Conservation (phyloP, 2,329 filamentous ascomycete species). For the Polychaeton citri region DNA sequence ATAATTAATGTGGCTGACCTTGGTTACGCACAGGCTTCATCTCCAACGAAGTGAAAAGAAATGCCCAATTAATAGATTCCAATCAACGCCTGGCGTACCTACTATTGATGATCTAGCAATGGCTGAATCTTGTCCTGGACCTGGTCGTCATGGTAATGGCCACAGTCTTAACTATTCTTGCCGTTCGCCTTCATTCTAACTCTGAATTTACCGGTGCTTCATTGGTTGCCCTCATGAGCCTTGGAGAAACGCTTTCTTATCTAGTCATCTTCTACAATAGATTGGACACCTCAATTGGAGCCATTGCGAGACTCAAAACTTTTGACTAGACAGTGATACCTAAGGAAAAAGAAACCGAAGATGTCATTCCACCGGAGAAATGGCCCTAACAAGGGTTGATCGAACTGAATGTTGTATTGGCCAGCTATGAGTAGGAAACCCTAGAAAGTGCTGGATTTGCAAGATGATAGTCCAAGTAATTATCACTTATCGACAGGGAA, state of each 20-base stretch:
- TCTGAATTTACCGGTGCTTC: slow-evolving; percentile 1
- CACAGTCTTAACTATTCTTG: slow-evolving; percentile 16
- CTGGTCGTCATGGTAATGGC: slow-evolving; percentile 18
- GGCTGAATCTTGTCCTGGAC: slow-evolving; percentile 29
- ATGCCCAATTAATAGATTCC: slow-evolving; percentile 24
- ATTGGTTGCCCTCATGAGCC: slow-evolving; percentile 39
- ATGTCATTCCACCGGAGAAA: neutral
- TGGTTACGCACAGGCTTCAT: neutral
- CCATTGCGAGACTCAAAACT: slow-evolving; percentile 40
- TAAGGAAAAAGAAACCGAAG: neutral
- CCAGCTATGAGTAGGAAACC: neutral
- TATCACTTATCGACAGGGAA: neutral
- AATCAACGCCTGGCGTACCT: slow-evolving; percentile 34
- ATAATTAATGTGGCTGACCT: neutral
- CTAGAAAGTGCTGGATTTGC: neutral
- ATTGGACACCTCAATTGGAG: slow-evolving; percentile 45
- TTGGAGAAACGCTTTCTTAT: slow-evolving; percentile 38
- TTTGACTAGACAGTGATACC: slow-evolving; percentile 27
- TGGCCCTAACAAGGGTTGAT: neutral
- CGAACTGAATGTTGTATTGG: neutral
- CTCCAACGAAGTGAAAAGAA: slow-evolving; percentile 13
- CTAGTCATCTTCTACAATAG: slow-evolving; percentile 42
- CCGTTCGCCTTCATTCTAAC: slow-evolving; percentile 23
- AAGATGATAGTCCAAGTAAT: neutral
- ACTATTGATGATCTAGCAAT: slow-evolving; percentile 32